Evolutionary conservation across 371 early-diverging fungal genomes (phyloP), one percentile per base, ranked within the genome.

Genomic region (Thermomucor indicae-seudaticae): DNA sequence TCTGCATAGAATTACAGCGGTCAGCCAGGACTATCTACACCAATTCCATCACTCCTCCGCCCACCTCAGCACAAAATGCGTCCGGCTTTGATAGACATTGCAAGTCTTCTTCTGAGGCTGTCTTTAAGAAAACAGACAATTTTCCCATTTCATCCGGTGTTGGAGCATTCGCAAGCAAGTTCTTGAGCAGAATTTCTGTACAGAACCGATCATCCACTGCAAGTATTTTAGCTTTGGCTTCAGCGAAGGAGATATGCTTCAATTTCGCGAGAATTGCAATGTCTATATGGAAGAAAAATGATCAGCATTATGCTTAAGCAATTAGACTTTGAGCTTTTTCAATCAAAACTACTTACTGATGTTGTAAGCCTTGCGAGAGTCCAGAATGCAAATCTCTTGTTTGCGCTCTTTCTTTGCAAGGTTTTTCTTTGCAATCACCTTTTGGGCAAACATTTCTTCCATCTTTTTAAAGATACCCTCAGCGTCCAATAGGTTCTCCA

Each of bases 21-120:
- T 28, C 32, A 32, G 12, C 51, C 64, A 4, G 16, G 23, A 22
- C 29, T 37, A 47, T 28, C 37, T 3, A 57, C 19, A 44, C 60
- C 47, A 27, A 54, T n/a, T 23, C 4, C 11, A 58, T 35, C 4
- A 49, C 17, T 8, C 3, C 0, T 5, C 4, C 19, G 3, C 41
- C 42, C 67, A 89, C 83, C 80, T 92, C 93, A n/a, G 91, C 72
- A 63, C 92, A 81, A 66, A 96, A 96, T 24, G 79, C 78, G 29
- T 96, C 96, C 3, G 95, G 81, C 27, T 80, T 71, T 6, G 88
- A 81, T 41, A 96, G 64, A 17, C 76, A 77, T 47, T 76, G 62
- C 22, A 80, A 57, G 45, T 84, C 84, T 14, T 89, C 84, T 28
- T 80, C 80, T 0, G 81, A 52, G 0, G 79, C 82, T 17, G 86